Evolutionary conservation across 768 basidiomycete genomes (phyloP).

Genomic region (Lentinus brumalis): DNA sequence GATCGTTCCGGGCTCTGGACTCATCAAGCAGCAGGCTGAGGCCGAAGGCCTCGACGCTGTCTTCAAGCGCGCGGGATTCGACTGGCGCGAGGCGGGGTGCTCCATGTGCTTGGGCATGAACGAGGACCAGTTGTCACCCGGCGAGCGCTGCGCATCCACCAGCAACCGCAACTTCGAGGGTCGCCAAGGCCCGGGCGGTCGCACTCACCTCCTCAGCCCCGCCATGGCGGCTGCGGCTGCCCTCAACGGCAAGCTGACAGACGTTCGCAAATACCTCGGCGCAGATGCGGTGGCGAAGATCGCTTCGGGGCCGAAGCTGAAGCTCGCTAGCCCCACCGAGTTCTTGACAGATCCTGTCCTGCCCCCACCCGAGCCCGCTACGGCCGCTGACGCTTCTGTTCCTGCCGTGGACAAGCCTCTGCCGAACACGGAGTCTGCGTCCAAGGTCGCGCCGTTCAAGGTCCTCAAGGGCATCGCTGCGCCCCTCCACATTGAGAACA

Average conservation of each 20-base stretch:
- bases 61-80: constrained; percentile 67
- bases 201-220: constrained; percentile 65
- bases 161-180: constrained; percentile 72
- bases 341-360: constrained; percentile 70
- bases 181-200: constrained; percentile 60
- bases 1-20: constrained; percentile 68
- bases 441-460: constrained; percentile 45
- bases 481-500: constrained; percentile 55
- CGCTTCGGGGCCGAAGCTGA: constrained; percentile 51
- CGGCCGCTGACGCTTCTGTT: constrained; percentile 10
- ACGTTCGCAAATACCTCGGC: constrained; percentile 56
- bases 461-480: constrained; percentile 54
- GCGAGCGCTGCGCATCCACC: constrained; percentile 60
- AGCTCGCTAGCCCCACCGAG: constrained; percentile 69
- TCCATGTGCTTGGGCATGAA: constrained; percentile 77
- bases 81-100: constrained; percentile 71
- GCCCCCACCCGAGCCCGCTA: constrained; percentile 39
- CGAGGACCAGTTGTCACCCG: constrained; percentile 62
- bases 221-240: constrained; percentile 72
- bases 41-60: constrained; percentile 63
- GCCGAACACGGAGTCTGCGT: constrained; percentile 32
- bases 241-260: constrained; percentile 57
- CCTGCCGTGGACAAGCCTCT: constrained; percentile 17
- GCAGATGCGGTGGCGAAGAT: constrained; percentile 31
- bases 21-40: constrained; percentile 67